Evolutionary conservation across 192 early-diverging fungal genomes (phyloP), one percentile per base, ranked within the genome.

Genomic region (Entomortierella beljakovae): DNA sequence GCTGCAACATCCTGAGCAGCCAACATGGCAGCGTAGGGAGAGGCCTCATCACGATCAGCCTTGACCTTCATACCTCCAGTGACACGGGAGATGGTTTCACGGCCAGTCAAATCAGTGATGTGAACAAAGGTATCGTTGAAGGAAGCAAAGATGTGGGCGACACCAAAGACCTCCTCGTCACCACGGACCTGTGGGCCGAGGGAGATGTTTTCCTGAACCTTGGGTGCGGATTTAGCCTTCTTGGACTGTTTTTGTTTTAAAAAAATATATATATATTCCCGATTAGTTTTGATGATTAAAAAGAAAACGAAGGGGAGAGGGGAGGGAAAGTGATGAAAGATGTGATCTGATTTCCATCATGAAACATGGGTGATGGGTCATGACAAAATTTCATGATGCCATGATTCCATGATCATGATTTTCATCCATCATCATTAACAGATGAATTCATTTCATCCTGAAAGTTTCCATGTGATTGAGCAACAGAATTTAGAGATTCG

Each of bases 41-140:
- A 98, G 57, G 97, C 95, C 87, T 99, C 98, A 86, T 99, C 98
- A 91, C 98, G 97, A 87, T 99, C 98, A 59, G 97, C 94, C 94
- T 99, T 99, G 83, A 99, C 98, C 92, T 97, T 99, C 98, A 99
- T 99, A 75, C 98, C 98, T 91, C 97, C 97, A 81, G 98, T 99
- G 64, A 99, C 94, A 88, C 98, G 93, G 81, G 92, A 90, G 82
- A 99, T 97, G 85, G 98, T 99, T 91, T 99, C 97, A 83, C 96
- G 92, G 61, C 98, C 98, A 80, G 97, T 95, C 75, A 99, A 88
- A 98, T 99, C 98, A 71, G 98, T 99, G 81, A 99, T 91, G 89
- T 99, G 98, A 80, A 99, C 96, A 81, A 99, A 99, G 80, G 98
- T 99, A 86, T 99, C 98, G 92, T 99, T 99, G 92, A 95, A 97